Conservation (phyloP, 495 filamentous ascomycete genomes). For the Aspergillus haitiensis region DNA sequence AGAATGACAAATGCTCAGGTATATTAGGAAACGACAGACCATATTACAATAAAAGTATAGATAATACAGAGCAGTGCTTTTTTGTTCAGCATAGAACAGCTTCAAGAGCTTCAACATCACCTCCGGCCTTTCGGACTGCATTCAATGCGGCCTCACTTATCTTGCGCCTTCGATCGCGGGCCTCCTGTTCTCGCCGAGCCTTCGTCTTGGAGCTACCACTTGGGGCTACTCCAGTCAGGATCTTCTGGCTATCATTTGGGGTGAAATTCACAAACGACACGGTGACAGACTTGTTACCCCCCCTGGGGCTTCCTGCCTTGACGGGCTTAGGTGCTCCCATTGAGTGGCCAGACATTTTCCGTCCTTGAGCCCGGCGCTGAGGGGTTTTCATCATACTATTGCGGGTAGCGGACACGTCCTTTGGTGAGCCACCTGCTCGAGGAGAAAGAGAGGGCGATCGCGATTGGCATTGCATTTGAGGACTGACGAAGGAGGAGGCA, state of each 20-base stretch:
- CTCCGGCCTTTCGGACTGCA: constrained; percentile 76
- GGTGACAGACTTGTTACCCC: constrained; percentile 39
- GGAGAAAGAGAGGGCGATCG: constrained; percentile 47
- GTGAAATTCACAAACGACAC: constrained; percentile 92
- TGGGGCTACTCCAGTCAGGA: constrained; percentile 89
- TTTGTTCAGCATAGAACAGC: constrained; percentile 42
- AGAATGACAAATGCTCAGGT: constrained; percentile 6
- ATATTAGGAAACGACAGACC: constrained; percentile 10
- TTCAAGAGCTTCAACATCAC: constrained; percentile 62
- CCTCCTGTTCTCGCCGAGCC: constrained; percentile 83
- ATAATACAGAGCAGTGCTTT: constrained; percentile 14
- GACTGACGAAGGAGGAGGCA: constrained; percentile 30
- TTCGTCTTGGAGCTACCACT: constrained; percentile 92
- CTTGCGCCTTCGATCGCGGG: constrained; percentile 72
- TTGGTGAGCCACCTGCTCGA: constrained; percentile 33
- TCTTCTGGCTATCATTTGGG: constrained; percentile 72
- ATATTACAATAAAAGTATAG: constrained; percentile 12
- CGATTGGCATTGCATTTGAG: constrained; percentile 31
- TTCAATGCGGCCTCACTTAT: constrained; percentile 70
- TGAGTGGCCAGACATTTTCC: constrained; percentile 42
- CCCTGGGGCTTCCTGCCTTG: constrained; percentile 37
- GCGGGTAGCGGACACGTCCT: constrained; percentile 17
- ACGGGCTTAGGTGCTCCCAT: constrained; percentile 38
- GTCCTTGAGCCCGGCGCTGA: constrained; percentile 35
- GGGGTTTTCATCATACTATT: constrained; percentile 28